Conservation (phyloP, 768 basidiomycete species). For the Russula olivacea region DNA sequence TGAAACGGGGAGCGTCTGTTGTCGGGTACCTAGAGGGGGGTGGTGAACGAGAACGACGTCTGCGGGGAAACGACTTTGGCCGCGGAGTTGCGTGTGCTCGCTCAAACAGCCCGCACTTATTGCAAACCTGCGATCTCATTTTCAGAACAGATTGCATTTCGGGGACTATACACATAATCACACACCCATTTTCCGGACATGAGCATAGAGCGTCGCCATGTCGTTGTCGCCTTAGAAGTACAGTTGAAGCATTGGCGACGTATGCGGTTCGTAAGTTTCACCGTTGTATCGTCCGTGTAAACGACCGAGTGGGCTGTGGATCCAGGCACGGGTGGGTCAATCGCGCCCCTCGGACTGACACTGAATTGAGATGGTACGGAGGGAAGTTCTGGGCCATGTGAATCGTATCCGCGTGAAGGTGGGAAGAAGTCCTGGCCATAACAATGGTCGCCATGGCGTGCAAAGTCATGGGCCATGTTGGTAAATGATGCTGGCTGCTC, state of each 20-base stretch:
- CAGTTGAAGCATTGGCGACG: conserved; percentile 77
- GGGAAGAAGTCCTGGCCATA: background rate
- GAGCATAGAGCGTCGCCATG: conserved; percentile 70
- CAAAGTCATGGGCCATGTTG: background rate
- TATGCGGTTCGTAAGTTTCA: conserved; percentile 69
- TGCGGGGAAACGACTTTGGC: conserved; percentile 33
- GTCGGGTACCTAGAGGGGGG: background rate
- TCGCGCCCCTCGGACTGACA: background rate
- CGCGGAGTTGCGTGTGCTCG: conserved; percentile 70
- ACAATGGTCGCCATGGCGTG: background rate
- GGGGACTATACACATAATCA: background rate
- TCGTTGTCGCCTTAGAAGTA: conserved; percentile 72
- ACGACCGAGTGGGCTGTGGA: background rate
- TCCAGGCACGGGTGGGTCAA: background rate
- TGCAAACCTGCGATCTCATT: conserved; percentile 26
- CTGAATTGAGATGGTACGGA: background rate
- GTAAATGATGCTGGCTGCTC: background rate
- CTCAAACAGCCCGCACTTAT: conserved; percentile 75
- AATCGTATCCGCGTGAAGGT: background rate
- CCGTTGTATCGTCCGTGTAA: conserved; percentile 70
- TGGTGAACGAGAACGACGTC: conserved; percentile 2
- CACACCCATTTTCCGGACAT: conserved; percentile 67
- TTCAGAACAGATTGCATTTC: background rate
- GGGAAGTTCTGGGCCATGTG: background rate
- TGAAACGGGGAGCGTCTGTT: background rate